Evolutionary conservation across 2,329 filamentous ascomycete genomes (phyloP).

Genomic region (Botrytis deweyae): DNA sequence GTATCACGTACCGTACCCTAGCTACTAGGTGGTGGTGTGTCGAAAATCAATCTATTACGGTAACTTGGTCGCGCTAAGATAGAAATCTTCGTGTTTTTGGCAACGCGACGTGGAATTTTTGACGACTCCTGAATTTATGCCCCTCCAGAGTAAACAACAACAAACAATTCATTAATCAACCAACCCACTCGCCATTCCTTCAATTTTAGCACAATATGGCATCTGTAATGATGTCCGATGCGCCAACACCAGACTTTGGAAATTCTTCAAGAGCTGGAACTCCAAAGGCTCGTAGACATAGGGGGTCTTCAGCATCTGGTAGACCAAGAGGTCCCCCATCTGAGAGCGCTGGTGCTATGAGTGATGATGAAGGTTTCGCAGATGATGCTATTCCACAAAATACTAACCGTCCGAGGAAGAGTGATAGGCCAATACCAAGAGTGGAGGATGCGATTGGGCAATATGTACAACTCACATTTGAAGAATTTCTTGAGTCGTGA

Average conservation of each 20-base stretch:
- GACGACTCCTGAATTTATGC: constrained; percentile 27
- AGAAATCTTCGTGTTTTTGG: constrained; percentile 25
- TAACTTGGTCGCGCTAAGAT: constrained; percentile 26
- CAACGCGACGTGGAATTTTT: constrained; percentile 24
- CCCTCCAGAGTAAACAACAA: constrained; percentile 30
- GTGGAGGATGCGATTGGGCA: constrained; percentile 77
- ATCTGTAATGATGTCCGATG: constrained; percentile 40
- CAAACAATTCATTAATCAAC: constrained; percentile 24
- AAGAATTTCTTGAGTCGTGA: constrained; percentile 76
- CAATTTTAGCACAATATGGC: constrained; percentile 31
- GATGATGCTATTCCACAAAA: constrained; percentile 62
- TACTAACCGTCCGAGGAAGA: constrained; percentile 46
- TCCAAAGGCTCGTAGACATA: constrained; percentile 30
- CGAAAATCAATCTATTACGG: constrained; percentile 34
- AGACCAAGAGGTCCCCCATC: constrained; percentile 52
- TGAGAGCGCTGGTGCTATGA: constrained; percentile 59
- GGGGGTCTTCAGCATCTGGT: constrained; percentile 36
- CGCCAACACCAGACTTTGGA: constrained; percentile 33
- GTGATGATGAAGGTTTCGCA: constrained; percentile 63
- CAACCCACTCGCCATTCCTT: constrained; percentile 22
- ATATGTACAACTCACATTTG: constrained; percentile 72
- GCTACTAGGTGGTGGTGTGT: no score
- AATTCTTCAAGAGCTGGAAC: constrained; percentile 34
- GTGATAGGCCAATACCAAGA: constrained; percentile 57
- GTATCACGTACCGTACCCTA: not conserved